These are phyloP conservation scores for Boeremia exigua DNA, from an alignment of 2,329 filamentous ascomycete genomes.

Conservation along the genomic window DNA sequence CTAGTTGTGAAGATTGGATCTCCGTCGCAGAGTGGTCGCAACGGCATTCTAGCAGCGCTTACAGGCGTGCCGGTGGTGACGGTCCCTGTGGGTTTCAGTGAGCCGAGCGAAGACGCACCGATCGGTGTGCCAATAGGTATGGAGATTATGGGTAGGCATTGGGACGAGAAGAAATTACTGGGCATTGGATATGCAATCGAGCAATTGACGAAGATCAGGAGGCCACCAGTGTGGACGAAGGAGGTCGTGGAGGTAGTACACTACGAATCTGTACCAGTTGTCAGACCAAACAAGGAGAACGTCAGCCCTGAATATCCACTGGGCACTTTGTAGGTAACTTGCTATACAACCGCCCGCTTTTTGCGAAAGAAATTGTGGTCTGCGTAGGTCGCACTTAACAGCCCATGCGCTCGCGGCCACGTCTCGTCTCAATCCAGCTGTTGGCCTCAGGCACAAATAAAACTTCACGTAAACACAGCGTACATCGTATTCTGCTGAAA, in stretches of 20 bases:
- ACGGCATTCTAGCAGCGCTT: constrained; percentile 62
- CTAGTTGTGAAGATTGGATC: constrained; percentile 65
- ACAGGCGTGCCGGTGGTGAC: constrained; percentile 62
- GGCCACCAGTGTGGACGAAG: constrained; percentile 55
- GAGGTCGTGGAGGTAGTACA: constrained; percentile 46
- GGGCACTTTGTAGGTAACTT: constrained; percentile 46
- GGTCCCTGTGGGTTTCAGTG: constrained; percentile 62
- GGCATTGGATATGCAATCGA: constrained; percentile 61
- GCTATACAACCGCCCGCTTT: not conserved
- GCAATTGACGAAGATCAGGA: constrained; percentile 54
- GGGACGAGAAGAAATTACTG: constrained; percentile 61
- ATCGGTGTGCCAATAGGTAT: constrained; percentile 68
- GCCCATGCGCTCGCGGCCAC: constrained; percentile 1
- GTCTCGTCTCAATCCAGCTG: not conserved
- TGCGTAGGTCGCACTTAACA: not conserved
- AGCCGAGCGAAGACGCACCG: constrained; percentile 56
- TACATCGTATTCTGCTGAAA: not conserved
- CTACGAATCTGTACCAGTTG: constrained; percentile 53
- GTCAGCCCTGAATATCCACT: constrained; percentile 57
- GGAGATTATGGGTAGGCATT: constrained; percentile 66
- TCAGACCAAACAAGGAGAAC: constrained; percentile 53
- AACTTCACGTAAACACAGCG: not conserved
- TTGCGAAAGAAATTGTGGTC: not conserved
- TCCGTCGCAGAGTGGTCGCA: constrained; percentile 64
- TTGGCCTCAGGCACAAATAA: not conserved